These are phyloP conservation scores for Ecytonucleospora hepatopenaei DNA, from an alignment of 371 early-diverging fungal species.

Conservation along the genomic window DNA sequence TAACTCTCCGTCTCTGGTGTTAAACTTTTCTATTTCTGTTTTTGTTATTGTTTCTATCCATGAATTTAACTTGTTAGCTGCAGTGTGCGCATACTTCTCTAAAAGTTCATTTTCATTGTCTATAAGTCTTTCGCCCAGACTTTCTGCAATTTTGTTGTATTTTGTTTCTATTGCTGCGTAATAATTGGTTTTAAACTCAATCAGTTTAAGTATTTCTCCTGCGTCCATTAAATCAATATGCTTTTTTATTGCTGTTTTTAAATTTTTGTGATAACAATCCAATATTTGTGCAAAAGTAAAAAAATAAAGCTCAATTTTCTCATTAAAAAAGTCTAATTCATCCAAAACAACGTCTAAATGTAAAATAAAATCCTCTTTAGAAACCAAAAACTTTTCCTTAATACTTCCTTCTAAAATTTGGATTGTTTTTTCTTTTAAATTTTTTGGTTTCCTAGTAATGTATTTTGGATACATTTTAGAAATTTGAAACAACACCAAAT, in stretches of 20 bases:
- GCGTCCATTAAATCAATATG: conserved; percentile 34
- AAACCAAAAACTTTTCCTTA: conserved; percentile 27
- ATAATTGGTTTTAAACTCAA: conserved; percentile 42
- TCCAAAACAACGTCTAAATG: conserved; percentile 31
- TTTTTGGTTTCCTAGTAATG: conserved; percentile 25
- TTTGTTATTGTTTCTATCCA: conserved; percentile 56
- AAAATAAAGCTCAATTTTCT: conserved; percentile 25
- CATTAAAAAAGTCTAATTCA: conserved; percentile 13
- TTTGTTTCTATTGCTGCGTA: conserved; percentile 32
- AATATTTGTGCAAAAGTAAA: conserved; percentile 40
- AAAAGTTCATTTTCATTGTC: conserved; percentile 43
- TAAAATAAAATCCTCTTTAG: conserved; percentile 22
- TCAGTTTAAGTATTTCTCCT: conserved; percentile 38
- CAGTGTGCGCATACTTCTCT: conserved; percentile 48
- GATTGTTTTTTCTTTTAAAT: conserved; percentile 22
- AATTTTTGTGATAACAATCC: conserved; percentile 28
- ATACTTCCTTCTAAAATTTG: conserved; percentile 23
- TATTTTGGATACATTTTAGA: conserved; percentile 34
- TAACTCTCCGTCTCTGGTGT: conserved; percentile 43
- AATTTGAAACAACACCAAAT: conserved; percentile 25
- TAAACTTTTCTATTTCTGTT: conserved; percentile 49
- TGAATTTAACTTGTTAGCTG: conserved; percentile 43
- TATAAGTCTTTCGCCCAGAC: conserved; percentile 28
- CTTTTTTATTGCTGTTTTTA: conserved; percentile 32
- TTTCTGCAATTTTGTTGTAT: conserved; percentile 32